phyloP scores from a whole-genome alignment of 2,329 filamentous ascomycete genomes.

The Penicillium janthinellum region DNA sequence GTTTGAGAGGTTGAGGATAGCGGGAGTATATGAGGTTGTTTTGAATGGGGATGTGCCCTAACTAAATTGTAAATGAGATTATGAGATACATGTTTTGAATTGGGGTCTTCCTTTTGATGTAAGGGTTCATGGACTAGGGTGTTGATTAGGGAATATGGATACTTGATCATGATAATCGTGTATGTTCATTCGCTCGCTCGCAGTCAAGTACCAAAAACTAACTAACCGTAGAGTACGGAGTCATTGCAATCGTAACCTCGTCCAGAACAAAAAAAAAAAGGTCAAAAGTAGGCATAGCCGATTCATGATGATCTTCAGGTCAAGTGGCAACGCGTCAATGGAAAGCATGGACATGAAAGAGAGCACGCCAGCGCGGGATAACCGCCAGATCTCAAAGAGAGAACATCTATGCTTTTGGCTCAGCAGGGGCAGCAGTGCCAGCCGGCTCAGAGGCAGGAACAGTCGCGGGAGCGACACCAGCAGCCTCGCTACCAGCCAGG shows the following conservation, averaged over 20 bases:
- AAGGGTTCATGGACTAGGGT: too few species aligned
- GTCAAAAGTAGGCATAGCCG: background rate
- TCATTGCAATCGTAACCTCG: constrained; percentile 20
- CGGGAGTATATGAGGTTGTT: background rate
- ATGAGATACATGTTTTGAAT: background rate
- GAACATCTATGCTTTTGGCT: constrained; percentile 31
- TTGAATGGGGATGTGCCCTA: too few species aligned
- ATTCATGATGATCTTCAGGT: background rate
- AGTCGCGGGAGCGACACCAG: constrained; percentile 22
- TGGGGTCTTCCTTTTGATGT: background rate
- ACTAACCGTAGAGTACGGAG: constrained; percentile 6
- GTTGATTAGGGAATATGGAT: too few species aligned
- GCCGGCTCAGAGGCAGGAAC: constrained; percentile 27
- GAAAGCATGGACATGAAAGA: constrained; percentile 8
- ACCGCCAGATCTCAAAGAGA: constrained; percentile 1
- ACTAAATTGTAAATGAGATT: background rate
- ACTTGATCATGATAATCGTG: background rate
- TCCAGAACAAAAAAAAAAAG: constrained; percentile 1
- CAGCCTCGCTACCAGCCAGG: constrained; percentile 19
- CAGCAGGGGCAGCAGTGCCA: constrained; percentile 27
- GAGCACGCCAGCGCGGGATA: constrained; percentile 13
- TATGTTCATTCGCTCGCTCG: constrained; percentile 14
- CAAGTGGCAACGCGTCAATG: background rate
- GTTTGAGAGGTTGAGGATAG: background rate
- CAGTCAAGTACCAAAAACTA: constrained; percentile 9